Conservation (phyloP, 768 basidiomycete genomes). For the Leccinellum albellum region DNA sequence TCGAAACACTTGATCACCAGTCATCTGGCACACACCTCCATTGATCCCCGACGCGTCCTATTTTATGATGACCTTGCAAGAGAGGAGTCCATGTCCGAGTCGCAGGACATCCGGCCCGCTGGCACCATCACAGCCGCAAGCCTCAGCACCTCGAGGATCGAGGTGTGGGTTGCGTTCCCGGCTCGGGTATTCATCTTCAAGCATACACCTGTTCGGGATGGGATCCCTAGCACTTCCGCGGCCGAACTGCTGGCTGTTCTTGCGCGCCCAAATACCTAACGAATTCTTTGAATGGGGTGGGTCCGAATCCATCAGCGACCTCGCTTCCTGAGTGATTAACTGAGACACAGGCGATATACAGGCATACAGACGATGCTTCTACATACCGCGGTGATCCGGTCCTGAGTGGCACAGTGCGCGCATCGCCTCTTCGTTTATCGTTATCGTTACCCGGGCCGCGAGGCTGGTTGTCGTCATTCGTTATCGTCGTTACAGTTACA, state of each 20-base stretch:
- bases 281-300: constrained; percentile 74
- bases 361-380: constrained; percentile 54
- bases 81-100: neutral
- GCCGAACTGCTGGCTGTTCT: constrained; percentile 73
- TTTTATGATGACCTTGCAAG: neutral
- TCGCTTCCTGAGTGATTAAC: constrained; percentile 57
- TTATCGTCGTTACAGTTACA: neutral
- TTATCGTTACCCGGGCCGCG: neutral
- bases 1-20: constrained; percentile 1
- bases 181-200: neutral
- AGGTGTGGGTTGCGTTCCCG: constrained; percentile 2
- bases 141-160: constrained; percentile 29
- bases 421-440: neutral
- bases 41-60: neutral
- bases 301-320: constrained; percentile 59
- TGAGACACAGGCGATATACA: constrained; percentile 51
- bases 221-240: constrained; percentile 49
- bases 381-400: constrained; percentile 70
- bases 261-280: constrained; percentile 60
- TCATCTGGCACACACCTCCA: no score
- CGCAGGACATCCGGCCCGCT: constrained; percentile 12
- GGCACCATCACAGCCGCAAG: constrained; percentile 13
- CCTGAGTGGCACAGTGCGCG: constrained; percentile 51
- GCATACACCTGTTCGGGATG: no score
- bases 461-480: neutral